Base-by-base conservation (phyloP, 352 stramenopile genomes). In the Phytophthora sansomeana region DNA sequence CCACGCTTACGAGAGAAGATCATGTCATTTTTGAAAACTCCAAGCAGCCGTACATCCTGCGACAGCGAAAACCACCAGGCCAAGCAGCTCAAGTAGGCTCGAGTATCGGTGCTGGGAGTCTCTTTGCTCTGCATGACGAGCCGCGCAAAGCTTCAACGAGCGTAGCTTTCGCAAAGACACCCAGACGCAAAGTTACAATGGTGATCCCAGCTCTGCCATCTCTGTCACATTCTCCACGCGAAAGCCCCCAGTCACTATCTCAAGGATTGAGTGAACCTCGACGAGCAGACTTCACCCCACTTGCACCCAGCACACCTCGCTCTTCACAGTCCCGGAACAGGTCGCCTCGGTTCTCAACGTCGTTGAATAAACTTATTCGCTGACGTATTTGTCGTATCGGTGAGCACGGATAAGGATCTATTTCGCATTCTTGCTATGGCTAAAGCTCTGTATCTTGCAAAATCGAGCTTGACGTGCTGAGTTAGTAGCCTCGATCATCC, bases 21-120 rank as follows among this genome's bases (percentile, higher is more conserved):
- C 17, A 72, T 85, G 42, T 28, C 66, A 2, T 86, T 76, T 81
- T 93, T 38, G 79, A 93, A 28, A 69, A 70, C 9, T 85, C 83
- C 0, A 59, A 75, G 0, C 79, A 90, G 29, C 72, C 72, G 0
- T 93, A 77, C 52, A 75, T 92, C n/a, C 21, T 89, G 28, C 81
- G 80, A 7, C 78, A 87, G 17, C 69, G 81, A 29, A 86, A 85
- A 35, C 41, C 58, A 11, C 51, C 55, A 0, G 67, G 57, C 0
- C 50, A 70, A 50, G 52, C 63, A 29, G 65, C 68, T 9, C 62
- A 75, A 4, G 32, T 75, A 3, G 61, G 61, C 19, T 63, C 61
- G 41, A 81, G 79, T 0, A 87, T 89, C 16, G 78, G 79, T 9
- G 61, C 73, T 7, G 83, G 63, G 2, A 74, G 72, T 33, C 60